phyloP scores from a whole-genome alignment of 2,329 filamentous ascomycete genomes.

The Monilinia fructicola region DNA sequence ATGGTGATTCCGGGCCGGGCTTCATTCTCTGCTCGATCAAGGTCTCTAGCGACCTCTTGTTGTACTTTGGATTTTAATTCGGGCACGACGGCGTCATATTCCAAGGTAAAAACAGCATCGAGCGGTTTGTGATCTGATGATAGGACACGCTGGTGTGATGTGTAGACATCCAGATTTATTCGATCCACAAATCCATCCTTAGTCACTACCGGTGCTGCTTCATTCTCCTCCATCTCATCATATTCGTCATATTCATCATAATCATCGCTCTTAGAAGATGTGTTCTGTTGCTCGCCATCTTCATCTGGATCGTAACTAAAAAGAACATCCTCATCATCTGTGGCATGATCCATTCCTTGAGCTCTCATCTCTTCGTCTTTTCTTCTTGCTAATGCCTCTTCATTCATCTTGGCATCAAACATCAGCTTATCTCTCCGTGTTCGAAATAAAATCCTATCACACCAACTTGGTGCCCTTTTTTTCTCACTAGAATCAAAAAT shows the following conservation, averaged over 20 bases:
- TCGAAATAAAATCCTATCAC: slow-evolving; percentile 86
- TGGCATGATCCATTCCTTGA: slow-evolving; percentile 70
- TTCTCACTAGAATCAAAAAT: slow-evolving; percentile 97
- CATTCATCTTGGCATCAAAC: slow-evolving; percentile 62
- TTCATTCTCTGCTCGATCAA: slow-evolving; percentile 92
- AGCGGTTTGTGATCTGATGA: slow-evolving; percentile 97
- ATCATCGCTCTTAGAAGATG: slow-evolving; percentile 39
- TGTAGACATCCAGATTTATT: slow-evolving; percentile 66
- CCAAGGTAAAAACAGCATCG: slow-evolving; percentile 76
- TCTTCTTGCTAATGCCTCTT: slow-evolving; percentile 65
- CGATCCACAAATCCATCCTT: slow-evolving; percentile 58
- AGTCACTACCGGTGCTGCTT: slow-evolving; percentile 51
- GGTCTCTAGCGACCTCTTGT: slow-evolving; percentile 79
- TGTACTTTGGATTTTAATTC: slow-evolving; percentile 82
- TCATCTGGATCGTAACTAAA: slow-evolving; percentile 88
- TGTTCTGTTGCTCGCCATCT: slow-evolving; percentile 58
- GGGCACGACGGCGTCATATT: slow-evolving; percentile 83
- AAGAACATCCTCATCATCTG: slow-evolving; percentile 76
- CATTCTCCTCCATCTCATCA: slow-evolving; percentile 43
- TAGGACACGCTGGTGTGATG: slow-evolving; percentile 82
- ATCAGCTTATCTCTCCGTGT: slow-evolving; percentile 68
- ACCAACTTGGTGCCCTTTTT: slow-evolving; percentile 90
- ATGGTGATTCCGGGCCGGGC: slow-evolving; percentile 78
- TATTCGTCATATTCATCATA: slow-evolving; percentile 54
- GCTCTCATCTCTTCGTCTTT: slow-evolving; percentile 84